These are phyloP conservation scores for Candida gigantensis DNA, from an alignment of 1,139 yeast genomes.

Conservation along the genomic window DNA sequence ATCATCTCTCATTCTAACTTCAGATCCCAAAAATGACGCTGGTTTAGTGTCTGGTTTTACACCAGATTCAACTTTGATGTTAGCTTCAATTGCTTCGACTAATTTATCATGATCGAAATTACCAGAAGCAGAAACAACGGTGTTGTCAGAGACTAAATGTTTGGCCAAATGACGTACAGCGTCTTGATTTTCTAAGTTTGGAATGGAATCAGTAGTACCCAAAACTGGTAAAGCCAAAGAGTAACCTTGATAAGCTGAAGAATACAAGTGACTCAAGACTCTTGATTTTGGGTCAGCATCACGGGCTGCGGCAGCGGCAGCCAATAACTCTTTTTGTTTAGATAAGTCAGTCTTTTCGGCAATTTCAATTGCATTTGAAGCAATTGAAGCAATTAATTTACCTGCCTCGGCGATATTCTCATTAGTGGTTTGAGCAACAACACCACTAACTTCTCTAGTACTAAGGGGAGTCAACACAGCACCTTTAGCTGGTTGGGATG, in stretches of 20 bases:
- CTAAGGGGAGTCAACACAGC: slow-evolving; percentile 46
- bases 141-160: slow-evolving; percentile 62
- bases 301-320: slow-evolving; percentile 40
- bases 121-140: slow-evolving; percentile 74
- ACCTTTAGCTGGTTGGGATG: slow-evolving; percentile 41
- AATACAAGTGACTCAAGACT: slow-evolving; percentile 72
- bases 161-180: slow-evolving; percentile 54
- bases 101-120: slow-evolving; percentile 67
- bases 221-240: slow-evolving; percentile 72
- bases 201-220: slow-evolving; percentile 68
- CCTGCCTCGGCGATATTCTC: slow-evolving; percentile 47
- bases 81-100: slow-evolving; percentile 61
- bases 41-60: slow-evolving; percentile 54
- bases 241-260: slow-evolving; percentile 84
- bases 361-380: slow-evolving; percentile 34
- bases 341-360: slow-evolving; percentile 36
- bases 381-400: slow-evolving; percentile 35
- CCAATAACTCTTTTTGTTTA: slow-evolving; percentile 37
- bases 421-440: slow-evolving; percentile 51
- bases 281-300: slow-evolving; percentile 49
- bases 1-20: slow-evolving; percentile 85
- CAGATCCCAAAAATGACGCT: slow-evolving; percentile 77
- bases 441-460: slow-evolving; percentile 56
- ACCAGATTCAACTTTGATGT: slow-evolving; percentile 51
- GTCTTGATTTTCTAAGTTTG: slow-evolving; percentile 59